phyloP scores from a whole-genome alignment of 441 rosid genomes.

The Arabidopsis lyrata region DNA sequence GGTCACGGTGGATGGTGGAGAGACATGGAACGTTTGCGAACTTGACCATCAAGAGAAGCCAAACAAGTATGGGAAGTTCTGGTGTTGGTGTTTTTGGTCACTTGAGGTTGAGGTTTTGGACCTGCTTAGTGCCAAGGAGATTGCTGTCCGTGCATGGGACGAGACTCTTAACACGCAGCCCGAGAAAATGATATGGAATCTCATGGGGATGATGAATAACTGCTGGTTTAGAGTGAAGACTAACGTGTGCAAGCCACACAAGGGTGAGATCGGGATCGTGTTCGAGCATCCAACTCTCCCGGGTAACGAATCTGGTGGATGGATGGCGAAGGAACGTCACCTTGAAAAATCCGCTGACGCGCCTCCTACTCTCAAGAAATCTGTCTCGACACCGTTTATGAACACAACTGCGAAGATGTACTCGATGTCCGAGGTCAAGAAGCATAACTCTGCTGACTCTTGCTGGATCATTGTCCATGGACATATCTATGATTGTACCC shows the following conservation, averaged over 20 bases:
- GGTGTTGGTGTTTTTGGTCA: conserved; percentile 99
- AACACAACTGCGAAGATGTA: conserved; percentile 65
- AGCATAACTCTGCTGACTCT: conserved; percentile 72
- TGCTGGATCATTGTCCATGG: conserved; percentile 95
- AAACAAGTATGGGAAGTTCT: conserved; percentile 70
- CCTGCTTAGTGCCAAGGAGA: conserved; percentile 74
- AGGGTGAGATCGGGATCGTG: conserved; percentile 83
- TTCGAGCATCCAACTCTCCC: conserved; percentile 93
- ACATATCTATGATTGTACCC: conserved; percentile 86
- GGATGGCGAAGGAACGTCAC: conserved; percentile 92
- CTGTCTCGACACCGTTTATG: conserved; percentile 85
- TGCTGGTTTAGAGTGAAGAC: conserved; percentile 88
- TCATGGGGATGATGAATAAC: conserved; percentile 99
- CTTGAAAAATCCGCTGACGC: conserved; percentile 60
- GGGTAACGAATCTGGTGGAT: conserved; percentile 89
- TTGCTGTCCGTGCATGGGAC: conserved; percentile 96
- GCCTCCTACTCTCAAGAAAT: conserved; percentile 55
- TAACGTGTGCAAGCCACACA: conserved; percentile 77
- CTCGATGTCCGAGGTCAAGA: conserved; percentile 70
- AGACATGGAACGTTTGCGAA: conserved; percentile 80
- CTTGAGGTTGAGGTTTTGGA: conserved; percentile 86
- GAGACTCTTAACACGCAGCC: conserved; percentile 88
- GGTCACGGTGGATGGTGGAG: conserved; percentile 92
- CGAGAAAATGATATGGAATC: conserved; percentile 90
- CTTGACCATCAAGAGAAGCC: conserved; percentile 78